phyloP scores from a whole-genome alignment of 768 basidiomycete species.

The Hericium rajendrae region DNA sequence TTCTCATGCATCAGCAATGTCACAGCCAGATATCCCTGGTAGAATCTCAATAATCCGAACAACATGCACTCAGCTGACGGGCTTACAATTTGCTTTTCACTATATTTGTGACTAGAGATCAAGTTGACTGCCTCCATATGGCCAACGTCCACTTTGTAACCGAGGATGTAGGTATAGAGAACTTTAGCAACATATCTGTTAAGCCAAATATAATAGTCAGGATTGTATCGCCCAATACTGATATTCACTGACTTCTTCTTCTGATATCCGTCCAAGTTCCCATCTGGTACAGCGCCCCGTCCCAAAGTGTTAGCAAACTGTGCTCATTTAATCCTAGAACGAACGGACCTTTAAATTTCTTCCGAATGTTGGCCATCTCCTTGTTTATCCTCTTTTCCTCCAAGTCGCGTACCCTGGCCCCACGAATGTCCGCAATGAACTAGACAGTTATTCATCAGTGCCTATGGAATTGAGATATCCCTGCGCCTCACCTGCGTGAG shows the following conservation, averaged over 20 bases:
- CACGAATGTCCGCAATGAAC: constrained; percentile 99
- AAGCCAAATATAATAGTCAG: not conserved
- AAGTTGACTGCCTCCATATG: constrained; percentile 99
- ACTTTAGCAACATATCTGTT: constrained; percentile 91
- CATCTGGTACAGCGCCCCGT: constrained; percentile 37
- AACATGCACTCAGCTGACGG: not conserved
- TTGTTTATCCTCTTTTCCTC: constrained; percentile 99
- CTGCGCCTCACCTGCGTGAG: constrained; percentile 67
- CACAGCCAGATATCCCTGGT: constrained; percentile 92
- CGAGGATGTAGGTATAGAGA: constrained; percentile 97
- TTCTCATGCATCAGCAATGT: constrained; percentile 98
- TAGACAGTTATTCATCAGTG: constrained; percentile 22
- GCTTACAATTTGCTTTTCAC: constrained; percentile 96
- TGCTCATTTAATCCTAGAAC: not conserved
- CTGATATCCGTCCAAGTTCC: constrained; percentile 83
- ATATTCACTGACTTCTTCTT: constrained; percentile 71
- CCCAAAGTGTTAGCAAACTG: not conserved
- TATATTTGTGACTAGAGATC: constrained; percentile 91
- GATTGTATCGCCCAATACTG: constrained; percentile 3
- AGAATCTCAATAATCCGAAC: constrained; percentile 6
- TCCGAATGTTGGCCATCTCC: constrained; percentile 99
- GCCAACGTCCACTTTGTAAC: constrained; percentile 97
- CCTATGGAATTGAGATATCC: not conserved
- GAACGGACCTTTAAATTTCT: constrained; percentile 87
- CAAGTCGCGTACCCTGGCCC: constrained; percentile 89